phyloP scores from a whole-genome alignment of 495 filamentous ascomycete species.

The Penicillium angulare region DNA sequence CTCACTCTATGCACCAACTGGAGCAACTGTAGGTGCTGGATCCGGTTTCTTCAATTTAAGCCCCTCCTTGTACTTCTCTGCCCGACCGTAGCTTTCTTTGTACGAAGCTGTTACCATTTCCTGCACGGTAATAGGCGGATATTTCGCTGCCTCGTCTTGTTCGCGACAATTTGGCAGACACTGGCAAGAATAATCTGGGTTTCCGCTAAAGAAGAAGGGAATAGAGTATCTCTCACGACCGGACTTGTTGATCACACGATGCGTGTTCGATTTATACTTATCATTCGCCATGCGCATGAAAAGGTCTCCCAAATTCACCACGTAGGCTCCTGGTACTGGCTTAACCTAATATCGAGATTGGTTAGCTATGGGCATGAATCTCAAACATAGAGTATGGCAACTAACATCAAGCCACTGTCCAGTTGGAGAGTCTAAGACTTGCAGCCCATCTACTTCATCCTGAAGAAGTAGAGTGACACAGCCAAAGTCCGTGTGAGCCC shows the following conservation, averaged over 20 bases:
- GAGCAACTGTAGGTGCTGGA: slow-evolving; percentile 3
- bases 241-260: slow-evolving; percentile 51
- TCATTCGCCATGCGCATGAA: slow-evolving; percentile 63
- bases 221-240: slow-evolving; percentile 56
- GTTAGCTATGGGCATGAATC: too few relatives aligned
- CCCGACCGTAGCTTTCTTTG: slow-evolving; percentile 36
- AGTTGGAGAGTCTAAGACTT: slow-evolving; percentile 52
- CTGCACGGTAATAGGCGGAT: slow-evolving; percentile 46
- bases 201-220: slow-evolving; percentile 59
- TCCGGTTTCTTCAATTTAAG: slow-evolving; percentile 16
- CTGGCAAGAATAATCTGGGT: slow-evolving; percentile 53
- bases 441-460: slow-evolving; percentile 46
- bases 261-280: slow-evolving; percentile 53
- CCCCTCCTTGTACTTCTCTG: slow-evolving; percentile 33
- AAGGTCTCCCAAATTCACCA: slow-evolving; percentile 58
- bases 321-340: slow-evolving; percentile 47
- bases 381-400: slow-evolving; percentile 8
- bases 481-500: slow-evolving; percentile 49
- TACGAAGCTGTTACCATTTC: slow-evolving; percentile 33
- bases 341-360: too few relatives aligned
- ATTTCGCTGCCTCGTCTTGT: slow-evolving; percentile 38
- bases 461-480: slow-evolving; percentile 46
- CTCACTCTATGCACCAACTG: slow-evolving; percentile 24
- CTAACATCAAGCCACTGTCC: slow-evolving; percentile 42
- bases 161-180: slow-evolving; percentile 50